Evolutionary conservation across 2,329 filamentous ascomycete species (phyloP).

Genomic region (Verticillium albo-atrum): DNA sequence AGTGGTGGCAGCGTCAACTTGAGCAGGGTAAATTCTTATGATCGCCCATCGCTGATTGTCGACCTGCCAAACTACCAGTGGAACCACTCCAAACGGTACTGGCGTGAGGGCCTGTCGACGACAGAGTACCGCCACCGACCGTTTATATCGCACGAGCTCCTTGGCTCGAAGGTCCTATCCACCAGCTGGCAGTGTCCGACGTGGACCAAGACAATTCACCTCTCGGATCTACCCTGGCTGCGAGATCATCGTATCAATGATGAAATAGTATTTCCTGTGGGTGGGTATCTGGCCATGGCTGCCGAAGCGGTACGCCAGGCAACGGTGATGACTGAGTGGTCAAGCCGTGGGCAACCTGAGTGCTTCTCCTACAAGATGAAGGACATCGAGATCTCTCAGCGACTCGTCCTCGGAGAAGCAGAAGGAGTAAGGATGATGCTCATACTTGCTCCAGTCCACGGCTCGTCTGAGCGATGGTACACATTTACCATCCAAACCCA

Average conservation of each 20-base stretch:
- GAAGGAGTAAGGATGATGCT: not conserved
- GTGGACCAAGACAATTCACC: not conserved
- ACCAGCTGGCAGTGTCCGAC: slow-evolving; percentile 1
- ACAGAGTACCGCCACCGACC: not conserved
- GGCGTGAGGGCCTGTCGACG: slow-evolving; percentile 3
- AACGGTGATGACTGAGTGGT: not conserved
- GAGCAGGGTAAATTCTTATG: not conserved
- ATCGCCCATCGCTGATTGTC: not conserved
- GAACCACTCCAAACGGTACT: slow-evolving; percentile 5
- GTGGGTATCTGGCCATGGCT: slow-evolving; percentile 6
- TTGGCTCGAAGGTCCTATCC: slow-evolving; percentile 4
- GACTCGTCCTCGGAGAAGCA: slow-evolving; percentile 2
- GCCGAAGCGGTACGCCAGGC: slow-evolving; percentile 4
- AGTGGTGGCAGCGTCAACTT: not conserved
- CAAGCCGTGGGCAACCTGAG: not conserved
- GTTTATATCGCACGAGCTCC: slow-evolving; percentile 4
- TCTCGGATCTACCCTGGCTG: slow-evolving; percentile 27
- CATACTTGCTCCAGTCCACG: not conserved
- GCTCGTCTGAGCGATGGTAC: not conserved
- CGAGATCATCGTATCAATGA: slow-evolving; percentile 36
- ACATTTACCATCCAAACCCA: slow-evolving; percentile 1
- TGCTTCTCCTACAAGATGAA: not conserved
- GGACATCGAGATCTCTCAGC: not conserved
- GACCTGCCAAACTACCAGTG: slow-evolving; percentile 9
- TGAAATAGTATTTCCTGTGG: slow-evolving; percentile 29